phyloP scores from a whole-genome alignment of 2,329 filamentous ascomycete species.

The Biscogniauxia marginata region DNA sequence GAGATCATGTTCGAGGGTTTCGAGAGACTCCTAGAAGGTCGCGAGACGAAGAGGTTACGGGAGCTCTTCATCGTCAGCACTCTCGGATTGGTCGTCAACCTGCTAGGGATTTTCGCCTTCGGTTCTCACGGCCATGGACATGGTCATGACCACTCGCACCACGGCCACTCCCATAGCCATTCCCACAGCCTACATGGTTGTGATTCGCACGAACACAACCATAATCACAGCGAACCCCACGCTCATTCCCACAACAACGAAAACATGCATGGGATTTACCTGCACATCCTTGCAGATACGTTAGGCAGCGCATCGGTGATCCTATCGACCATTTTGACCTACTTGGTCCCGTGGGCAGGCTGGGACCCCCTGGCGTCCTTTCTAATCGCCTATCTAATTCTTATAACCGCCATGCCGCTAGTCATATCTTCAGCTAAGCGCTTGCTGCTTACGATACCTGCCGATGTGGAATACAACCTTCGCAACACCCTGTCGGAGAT shows the following conservation, averaged over 20 bases:
- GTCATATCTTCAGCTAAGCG: slow-evolving; percentile 82
- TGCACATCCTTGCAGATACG: slow-evolving; percentile 93
- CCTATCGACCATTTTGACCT: slow-evolving; percentile 82
- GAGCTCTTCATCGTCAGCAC: slow-evolving; percentile 89
- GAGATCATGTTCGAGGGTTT: slow-evolving; percentile 96
- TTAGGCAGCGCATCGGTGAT: slow-evolving; percentile 94
- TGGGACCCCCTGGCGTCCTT: slow-evolving; percentile 95
- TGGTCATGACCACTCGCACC: slow-evolving; percentile 36
- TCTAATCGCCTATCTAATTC: slow-evolving; percentile 89
- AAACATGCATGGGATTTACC: slow-evolving; percentile 96
- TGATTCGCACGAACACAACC: slow-evolving; percentile 28
- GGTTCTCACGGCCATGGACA: slow-evolving; percentile 59
- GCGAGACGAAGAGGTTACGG: slow-evolving; percentile 76
- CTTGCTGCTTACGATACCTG: slow-evolving; percentile 80
- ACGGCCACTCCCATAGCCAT: slow-evolving; percentile 37
- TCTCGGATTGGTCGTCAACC: slow-evolving; percentile 82
- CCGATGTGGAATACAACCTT: slow-evolving; percentile 81
- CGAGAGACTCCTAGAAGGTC: slow-evolving; percentile 80
- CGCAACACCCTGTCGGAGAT: slow-evolving; percentile 85
- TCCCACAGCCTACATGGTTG: slow-evolving; percentile 35
- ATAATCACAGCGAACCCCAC: slow-evolving; percentile 30
- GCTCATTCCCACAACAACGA: slow-evolving; percentile 77
- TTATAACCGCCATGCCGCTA: slow-evolving; percentile 85
- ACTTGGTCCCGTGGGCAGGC: slow-evolving; percentile 84
- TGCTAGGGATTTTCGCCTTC: slow-evolving; percentile 88